Base-by-base conservation (phyloP, 805 yeast species). In the Candida namnaoensis region DNA sequence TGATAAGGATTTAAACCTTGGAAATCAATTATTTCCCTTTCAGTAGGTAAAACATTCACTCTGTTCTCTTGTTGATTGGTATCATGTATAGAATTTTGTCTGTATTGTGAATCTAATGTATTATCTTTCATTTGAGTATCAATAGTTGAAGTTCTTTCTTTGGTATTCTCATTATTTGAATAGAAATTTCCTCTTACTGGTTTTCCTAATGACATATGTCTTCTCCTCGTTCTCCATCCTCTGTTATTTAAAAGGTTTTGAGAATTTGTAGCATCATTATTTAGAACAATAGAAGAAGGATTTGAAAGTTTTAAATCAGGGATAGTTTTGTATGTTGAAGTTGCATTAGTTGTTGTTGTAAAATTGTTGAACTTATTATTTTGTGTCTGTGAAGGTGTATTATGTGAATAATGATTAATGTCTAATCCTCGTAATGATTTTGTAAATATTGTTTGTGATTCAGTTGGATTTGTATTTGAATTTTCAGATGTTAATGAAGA, bases 1-100 rank as follows among this genome's bases (percentile, higher is more conserved):
- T 66, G 69, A 34, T 64, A 62, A 9, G 71, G 71, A 44, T 65
- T 67, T 40, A 65, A 47, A 7, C 62, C 64, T 37, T 64, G 66
- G 49, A 66, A 63, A 19, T 64, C 64, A 36, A 51, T 19, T 3
- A 19, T 2, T 19, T 19, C 19, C 19, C 19, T 19, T 19, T 19
- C 19, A 19, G 3, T 19, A 3, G 19, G 19, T 3, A 19, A 19
- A 19, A 19, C 19, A 19, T 19, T 19, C 19, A 19, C 19, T 19
- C 2, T 19, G 19, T 19, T 19, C 19, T 19, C 19, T 19, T 19
- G 19, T 19, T 19, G 19, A 19, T 19, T 19, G 19, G 19, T 19
- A 19, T 19, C 19, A 19, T 19, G 19, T 19, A 19, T 19, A 19
- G 19, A 19, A 19, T 19, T 19, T 19, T 19, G 19, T 19, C 19